Percentiles rank a stretch among this genome's conserved stretches.
These are phyloP conservation scores for Neonectria punicea DNA, from an alignment of 2,329 filamentous ascomycete species.

Conservation along the genomic window DNA sequence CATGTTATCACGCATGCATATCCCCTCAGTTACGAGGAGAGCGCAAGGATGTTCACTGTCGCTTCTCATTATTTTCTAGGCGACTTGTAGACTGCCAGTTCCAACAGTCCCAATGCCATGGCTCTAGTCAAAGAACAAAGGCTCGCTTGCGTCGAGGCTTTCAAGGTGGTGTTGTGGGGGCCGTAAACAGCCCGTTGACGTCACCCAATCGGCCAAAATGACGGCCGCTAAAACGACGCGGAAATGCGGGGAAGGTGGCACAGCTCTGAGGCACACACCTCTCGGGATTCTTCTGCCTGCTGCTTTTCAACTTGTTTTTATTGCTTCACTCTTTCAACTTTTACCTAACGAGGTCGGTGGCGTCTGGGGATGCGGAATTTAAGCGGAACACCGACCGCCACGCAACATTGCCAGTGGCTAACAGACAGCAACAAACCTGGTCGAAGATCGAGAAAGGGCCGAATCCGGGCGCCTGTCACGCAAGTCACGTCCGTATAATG, in stretches of 20 bases:
- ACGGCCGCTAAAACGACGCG: slow-evolving; percentile 17
- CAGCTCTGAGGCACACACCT: background rate
- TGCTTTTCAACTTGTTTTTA: slow-evolving; percentile 7
- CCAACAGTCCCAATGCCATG: too few relatives aligned
- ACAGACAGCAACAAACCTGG: slow-evolving; percentile 1
- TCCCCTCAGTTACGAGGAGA: background rate
- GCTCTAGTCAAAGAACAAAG: too few relatives aligned
- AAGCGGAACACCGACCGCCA: slow-evolving; percentile 7
- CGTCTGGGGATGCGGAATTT: slow-evolving; percentile 27
- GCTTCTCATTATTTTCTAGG: too few relatives aligned
- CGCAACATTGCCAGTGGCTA: slow-evolving; percentile 11
- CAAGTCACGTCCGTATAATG: background rate
- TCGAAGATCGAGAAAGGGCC: slow-evolving; percentile 14
- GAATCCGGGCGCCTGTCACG: slow-evolving; percentile 7
- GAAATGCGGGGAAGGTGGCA: slow-evolving; percentile 34
- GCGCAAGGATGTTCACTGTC: background rate
- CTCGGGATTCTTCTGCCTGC: background rate
- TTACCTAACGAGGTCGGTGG: slow-evolving; percentile 17
- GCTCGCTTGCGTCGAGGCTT: too few relatives aligned
- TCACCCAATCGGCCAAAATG: slow-evolving; percentile 39
- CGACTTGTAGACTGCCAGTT: too few relatives aligned
- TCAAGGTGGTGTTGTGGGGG: background rate
- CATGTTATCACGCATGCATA: background rate
- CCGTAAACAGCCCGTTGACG: slow-evolving; percentile 27
- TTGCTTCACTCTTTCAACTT: background rate